These are phyloP conservation scores for Rhinocladiella mackenziei DNA, from an alignment of 2,329 filamentous ascomycete genomes.

Conservation along the genomic window DNA sequence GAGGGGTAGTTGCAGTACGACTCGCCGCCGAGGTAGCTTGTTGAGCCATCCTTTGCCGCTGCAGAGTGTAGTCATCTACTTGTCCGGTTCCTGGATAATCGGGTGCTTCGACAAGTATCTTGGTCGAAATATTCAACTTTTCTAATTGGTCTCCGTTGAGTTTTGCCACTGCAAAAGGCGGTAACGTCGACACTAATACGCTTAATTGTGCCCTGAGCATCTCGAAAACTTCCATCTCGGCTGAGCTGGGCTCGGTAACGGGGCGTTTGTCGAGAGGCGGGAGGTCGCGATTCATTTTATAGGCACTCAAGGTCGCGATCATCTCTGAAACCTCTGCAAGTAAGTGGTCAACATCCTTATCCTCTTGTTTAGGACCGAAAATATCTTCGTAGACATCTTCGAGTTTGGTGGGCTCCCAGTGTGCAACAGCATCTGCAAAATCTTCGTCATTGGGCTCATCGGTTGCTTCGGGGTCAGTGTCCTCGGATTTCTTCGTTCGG, in stretches of 20 bases:
- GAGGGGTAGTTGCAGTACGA: slow-evolving; percentile 26
- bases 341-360: slow-evolving; percentile 49
- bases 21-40: slow-evolving; percentile 34
- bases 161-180: slow-evolving; percentile 81
- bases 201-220: slow-evolving; percentile 70
- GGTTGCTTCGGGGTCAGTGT: slow-evolving; percentile 27
- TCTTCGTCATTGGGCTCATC: slow-evolving; percentile 33
- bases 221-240: slow-evolving; percentile 61
- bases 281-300: slow-evolving; percentile 58
- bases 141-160: slow-evolving; percentile 81
- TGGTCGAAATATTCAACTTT: slow-evolving; percentile 75
- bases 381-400: slow-evolving; percentile 32
- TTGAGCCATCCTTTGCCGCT: slow-evolving; percentile 41
- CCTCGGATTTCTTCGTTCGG: slow-evolving; percentile 4
- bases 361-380: slow-evolving; percentile 33
- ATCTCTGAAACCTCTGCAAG: slow-evolving; percentile 57
- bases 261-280: slow-evolving; percentile 38
- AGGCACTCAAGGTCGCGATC: slow-evolving; percentile 58
- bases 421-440: slow-evolving; percentile 42
- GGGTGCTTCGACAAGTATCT: slow-evolving; percentile 66
- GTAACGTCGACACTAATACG: slow-evolving; percentile 68
- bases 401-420: slow-evolving; percentile 36
- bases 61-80: slow-evolving; percentile 66
- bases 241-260: slow-evolving; percentile 50
- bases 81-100: slow-evolving; percentile 78